These are phyloP conservation scores for Nicotiana tomentosiformis DNA, from an alignment of 257 asterid species.

Conservation along the genomic window DNA sequence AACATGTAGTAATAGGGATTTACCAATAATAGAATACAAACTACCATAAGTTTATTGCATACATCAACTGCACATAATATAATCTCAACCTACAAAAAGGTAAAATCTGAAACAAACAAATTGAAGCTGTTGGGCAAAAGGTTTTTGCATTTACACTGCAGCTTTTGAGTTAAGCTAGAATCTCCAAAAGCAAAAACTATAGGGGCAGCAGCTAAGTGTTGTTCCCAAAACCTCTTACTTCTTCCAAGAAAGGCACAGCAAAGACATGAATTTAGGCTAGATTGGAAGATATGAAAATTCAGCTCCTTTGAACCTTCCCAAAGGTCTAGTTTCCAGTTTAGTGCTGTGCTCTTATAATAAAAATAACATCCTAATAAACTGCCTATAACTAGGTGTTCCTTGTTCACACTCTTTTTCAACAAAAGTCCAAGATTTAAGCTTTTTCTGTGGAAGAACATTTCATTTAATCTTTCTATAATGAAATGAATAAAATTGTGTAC, in stretches of 20 bases:
- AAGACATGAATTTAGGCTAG: neutral
- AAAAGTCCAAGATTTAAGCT: neutral
- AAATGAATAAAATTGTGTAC: neutral
- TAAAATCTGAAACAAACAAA: neutral
- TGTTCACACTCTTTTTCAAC: neutral
- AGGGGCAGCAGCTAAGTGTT: neutral
- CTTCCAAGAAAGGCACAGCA: neutral
- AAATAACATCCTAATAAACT: neutral
- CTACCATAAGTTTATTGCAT: too few relatives aligned
- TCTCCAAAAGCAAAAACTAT: constrained; percentile 2
- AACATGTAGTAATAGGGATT: too few relatives aligned
- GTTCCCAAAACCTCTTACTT: neutral
- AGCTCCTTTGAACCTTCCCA: neutral
- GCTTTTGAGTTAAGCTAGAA: neutral
- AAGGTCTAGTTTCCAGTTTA: neutral
- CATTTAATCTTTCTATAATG: neutral
- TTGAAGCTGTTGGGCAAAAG: neutral
- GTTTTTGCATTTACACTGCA: neutral
- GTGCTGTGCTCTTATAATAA: neutral
- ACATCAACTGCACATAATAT: neutral
- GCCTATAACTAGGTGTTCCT: neutral
- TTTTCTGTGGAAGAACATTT: neutral
- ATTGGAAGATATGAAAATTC: neutral
- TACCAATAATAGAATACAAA: too few relatives aligned
- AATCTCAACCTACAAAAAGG: neutral